Conservation (phyloP, 1,284 basidiomycete species). For the Tilletia setariae region DNA sequence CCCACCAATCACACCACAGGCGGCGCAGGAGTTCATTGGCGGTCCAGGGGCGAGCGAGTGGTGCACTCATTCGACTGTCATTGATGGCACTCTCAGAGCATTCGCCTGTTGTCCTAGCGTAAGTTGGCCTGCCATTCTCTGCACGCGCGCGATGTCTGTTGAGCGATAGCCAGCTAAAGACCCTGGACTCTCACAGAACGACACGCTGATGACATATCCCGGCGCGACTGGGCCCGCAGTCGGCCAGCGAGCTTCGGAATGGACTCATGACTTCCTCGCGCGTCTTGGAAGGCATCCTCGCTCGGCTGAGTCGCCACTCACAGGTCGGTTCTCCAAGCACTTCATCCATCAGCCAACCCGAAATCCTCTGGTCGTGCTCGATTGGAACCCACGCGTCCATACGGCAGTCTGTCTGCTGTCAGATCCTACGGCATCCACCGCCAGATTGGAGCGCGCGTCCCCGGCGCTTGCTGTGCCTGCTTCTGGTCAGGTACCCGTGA, state of each 20-base stretch:
- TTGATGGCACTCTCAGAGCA: conserved; percentile 55
- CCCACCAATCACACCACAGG: conserved; percentile 37
- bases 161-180: no score
- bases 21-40: conserved; percentile 50
- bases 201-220: conserved; percentile 59
- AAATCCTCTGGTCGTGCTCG: conserved; percentile 56
- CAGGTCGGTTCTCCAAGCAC: conserved; percentile 57
- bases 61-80: conserved; percentile 57
- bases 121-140: conserved; percentile 13
- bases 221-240: conserved; percentile 48
- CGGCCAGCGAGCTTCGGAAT: conserved; percentile 52
- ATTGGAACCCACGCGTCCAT: conserved; percentile 58
- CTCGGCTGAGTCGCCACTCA: conserved; percentile 40
- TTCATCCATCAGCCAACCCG: conserved; percentile 54
- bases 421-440: conserved; percentile 23
- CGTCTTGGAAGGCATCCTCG: conserved; percentile 40
- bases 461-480: conserved; percentile 26
- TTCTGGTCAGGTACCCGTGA: conserved; percentile 35
- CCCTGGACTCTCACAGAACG: no score
- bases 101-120: conserved; percentile 57
- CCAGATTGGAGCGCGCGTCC: conserved; percentile 14
- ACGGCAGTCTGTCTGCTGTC: conserved; percentile 56
- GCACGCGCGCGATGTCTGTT: no score
- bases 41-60: conserved; percentile 52
- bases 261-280: conserved; percentile 54